Percentiles rank a stretch among this genome's conserved stretches.
Conservation (phyloP, 768 basidiomycete genomes). For the Pisolithus marmoratus region DNA sequence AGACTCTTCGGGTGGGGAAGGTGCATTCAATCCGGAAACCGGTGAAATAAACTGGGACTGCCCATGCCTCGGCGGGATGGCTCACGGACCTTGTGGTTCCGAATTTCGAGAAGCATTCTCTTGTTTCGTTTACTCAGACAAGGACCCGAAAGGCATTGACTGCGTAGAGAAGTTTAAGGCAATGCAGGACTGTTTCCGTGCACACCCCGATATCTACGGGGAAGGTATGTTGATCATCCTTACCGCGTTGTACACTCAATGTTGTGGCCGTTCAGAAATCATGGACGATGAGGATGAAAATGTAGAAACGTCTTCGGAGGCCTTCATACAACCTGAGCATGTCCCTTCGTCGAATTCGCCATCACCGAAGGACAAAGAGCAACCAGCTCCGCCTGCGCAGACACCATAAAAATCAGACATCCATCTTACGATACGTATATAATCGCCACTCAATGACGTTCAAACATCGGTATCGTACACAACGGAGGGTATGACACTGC, state of each 20-base stretch:
- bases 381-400: constrained; percentile 1
- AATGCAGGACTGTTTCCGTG: constrained; percentile 98
- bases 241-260: background rate
- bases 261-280: constrained; percentile 42
- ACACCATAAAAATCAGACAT: constrained; percentile 14
- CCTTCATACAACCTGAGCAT: background rate
- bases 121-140: constrained; percentile 91
- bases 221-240: constrained; percentile 56
- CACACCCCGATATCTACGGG: constrained; percentile 92
- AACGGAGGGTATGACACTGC: constrained; percentile 8
- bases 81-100: constrained; percentile 89
- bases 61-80: constrained; percentile 98
- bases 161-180: constrained; percentile 96
- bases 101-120: constrained; percentile 95
- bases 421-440: constrained; percentile 19
- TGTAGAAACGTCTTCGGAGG: constrained; percentile 1
- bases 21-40: constrained; percentile 90
- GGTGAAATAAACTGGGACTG: constrained; percentile 99
- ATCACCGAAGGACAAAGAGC: constrained; percentile 7
- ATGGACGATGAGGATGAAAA: constrained; percentile 57
- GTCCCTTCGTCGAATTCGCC: constrained; percentile 2
- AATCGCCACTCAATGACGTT: constrained; percentile 24
- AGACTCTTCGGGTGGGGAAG: constrained; percentile 29
- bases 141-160: constrained; percentile 95
- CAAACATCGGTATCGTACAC: constrained; percentile 3